These are phyloP conservation scores for Neofusicoccum ribis DNA, from an alignment of 2,329 filamentous ascomycete genomes.

Conservation along the genomic window DNA sequence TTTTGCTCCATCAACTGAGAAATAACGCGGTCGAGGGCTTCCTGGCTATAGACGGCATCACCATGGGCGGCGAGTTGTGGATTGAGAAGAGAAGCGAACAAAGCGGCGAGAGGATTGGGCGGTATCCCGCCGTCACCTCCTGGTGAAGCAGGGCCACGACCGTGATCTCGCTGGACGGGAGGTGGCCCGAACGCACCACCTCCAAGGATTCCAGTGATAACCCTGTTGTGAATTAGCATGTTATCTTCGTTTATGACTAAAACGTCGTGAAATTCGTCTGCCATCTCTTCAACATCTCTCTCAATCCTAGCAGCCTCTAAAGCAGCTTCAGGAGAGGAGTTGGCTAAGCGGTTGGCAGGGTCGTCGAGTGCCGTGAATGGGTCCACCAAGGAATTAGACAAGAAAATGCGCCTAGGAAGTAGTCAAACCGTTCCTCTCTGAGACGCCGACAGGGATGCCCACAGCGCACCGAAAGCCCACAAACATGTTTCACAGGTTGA, in stretches of 20 bases:
- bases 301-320: too few relatives aligned
- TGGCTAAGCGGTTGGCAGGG: not conserved
- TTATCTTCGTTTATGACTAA: too few relatives aligned
- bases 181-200: constrained; percentile 8
- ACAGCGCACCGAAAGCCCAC: too few relatives aligned
- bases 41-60: constrained; percentile 87
- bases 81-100: constrained; percentile 41
- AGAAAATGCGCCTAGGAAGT: not conserved
- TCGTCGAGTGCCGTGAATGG: not conserved
- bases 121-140: constrained; percentile 15
- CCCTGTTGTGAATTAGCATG: not conserved
- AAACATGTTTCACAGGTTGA: too few relatives aligned
- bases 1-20: constrained; percentile 86
- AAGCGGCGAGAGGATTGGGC: constrained; percentile 44
- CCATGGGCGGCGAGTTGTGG: constrained; percentile 52
- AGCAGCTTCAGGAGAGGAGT: too few relatives aligned
- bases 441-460: not conserved
- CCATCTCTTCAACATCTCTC: too few relatives aligned
- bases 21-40: constrained; percentile 86
- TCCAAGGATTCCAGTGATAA: constrained; percentile 14
- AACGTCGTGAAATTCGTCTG: too few relatives aligned
- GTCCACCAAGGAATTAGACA: not conserved
- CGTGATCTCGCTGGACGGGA: not conserved
- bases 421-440: not conserved
- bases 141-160: not conserved